These are phyloP conservation scores for Sclerotinia trifoliorum DNA, from an alignment of 2,329 filamentous ascomycete genomes.

Conservation along the genomic window DNA sequence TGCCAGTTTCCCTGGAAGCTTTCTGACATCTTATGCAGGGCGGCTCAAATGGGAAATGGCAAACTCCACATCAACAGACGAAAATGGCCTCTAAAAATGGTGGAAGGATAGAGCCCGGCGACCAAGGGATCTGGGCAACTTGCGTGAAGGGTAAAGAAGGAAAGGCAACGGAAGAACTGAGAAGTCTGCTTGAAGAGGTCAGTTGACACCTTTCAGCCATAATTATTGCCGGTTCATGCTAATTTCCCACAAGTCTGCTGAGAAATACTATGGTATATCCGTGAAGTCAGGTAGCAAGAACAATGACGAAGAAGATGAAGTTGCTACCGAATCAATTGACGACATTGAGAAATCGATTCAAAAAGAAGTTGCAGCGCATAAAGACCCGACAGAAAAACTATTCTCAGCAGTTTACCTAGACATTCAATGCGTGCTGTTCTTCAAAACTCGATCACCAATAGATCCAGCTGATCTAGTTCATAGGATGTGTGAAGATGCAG, in stretches of 20 bases:
- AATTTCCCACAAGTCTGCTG: slow-evolving; percentile 55
- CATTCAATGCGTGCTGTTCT: slow-evolving; percentile 63
- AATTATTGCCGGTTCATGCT: background rate
- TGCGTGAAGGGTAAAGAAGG: slow-evolving; percentile 70
- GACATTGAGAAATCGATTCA: slow-evolving; percentile 73
- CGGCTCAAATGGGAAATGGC: slow-evolving; percentile 58
- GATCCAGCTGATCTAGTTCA: slow-evolving; percentile 55
- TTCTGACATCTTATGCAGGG: slow-evolving; percentile 35
- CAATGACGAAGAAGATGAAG: slow-evolving; percentile 43
- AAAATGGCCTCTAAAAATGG: slow-evolving; percentile 45
- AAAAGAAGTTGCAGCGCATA: slow-evolving; percentile 62
- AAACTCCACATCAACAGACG: slow-evolving; percentile 57
- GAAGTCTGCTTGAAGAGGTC: slow-evolving; percentile 65
- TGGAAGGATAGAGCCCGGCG: slow-evolving; percentile 62
- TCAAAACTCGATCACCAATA: slow-evolving; percentile 55
- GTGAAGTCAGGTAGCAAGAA: slow-evolving; percentile 31
- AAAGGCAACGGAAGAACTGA: slow-evolving; percentile 67
- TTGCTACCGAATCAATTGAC: slow-evolving; percentile 44
- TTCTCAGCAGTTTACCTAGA: slow-evolving; percentile 55
- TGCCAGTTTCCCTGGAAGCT: background rate
- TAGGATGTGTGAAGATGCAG: slow-evolving; percentile 56
- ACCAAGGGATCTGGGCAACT: slow-evolving; percentile 75
- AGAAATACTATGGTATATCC: slow-evolving; percentile 54
- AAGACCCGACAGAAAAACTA: slow-evolving; percentile 42
- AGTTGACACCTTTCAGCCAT: slow-evolving; percentile 28